These are phyloP conservation scores for Aegilops sharonensis DNA, from an alignment of 176 grass and related monocot species.

Conservation along the genomic window DNA sequence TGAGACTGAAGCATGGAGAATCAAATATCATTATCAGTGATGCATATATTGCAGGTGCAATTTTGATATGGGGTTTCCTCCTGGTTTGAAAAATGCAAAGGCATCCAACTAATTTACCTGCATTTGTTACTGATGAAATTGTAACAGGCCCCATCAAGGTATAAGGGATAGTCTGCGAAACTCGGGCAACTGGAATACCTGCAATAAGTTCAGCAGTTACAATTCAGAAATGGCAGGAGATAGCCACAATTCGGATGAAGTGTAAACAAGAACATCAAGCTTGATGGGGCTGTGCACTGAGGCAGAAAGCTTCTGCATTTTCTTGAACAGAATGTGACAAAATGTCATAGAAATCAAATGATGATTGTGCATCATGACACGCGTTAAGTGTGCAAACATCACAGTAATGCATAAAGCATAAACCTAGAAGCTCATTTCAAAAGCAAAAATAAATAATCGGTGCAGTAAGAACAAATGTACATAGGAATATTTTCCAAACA, in stretches of 20 bases:
- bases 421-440: not conserved
- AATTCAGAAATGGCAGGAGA: not conserved
- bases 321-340: not conserved
- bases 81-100: not conserved
- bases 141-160: not conserved
- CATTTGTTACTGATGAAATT: not conserved
- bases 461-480: not conserved
- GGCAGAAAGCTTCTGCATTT: not conserved
- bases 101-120: constrained; percentile 1
- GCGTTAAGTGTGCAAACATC: not conserved
- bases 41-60: not conserved
- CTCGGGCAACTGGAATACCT: not conserved
- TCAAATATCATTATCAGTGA: constrained; percentile 7
- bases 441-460: not conserved
- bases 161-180: not conserved
- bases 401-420: not conserved
- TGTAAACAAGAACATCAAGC: not conserved
- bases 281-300: not conserved
- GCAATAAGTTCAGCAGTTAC: not conserved
- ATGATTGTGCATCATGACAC: not conserved
- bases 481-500: not conserved
- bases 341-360: not conserved
- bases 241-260: not conserved
- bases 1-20: not conserved
- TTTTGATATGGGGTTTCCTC: not conserved